phyloP scores from a whole-genome alignment of 164 flowering plant genomes.

The Paratinospora sagittata region DNA sequence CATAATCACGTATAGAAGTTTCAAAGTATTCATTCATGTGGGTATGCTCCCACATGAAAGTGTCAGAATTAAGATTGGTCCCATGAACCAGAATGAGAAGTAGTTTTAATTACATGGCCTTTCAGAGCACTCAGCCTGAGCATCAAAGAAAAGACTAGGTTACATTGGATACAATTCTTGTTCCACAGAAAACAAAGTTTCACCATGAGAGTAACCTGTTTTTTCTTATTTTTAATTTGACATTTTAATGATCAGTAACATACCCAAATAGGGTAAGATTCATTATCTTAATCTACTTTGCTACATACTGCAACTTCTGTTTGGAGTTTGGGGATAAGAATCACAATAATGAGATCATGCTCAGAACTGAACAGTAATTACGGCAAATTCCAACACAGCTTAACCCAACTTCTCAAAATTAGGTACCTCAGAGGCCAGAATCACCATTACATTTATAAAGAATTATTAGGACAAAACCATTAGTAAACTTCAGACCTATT shows the following conservation, averaged over 20 bases:
- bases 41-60: not conserved
- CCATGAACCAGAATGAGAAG: not conserved
- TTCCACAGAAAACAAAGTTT: not conserved
- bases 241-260: not conserved
- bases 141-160: not conserved
- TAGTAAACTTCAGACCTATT: not conserved
- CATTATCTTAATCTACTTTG: not conserved
- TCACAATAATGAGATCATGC: not conserved
- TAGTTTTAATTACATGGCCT: not conserved
- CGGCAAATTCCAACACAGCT: not conserved
- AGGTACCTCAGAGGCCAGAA: not conserved
- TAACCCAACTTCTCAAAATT: not conserved
- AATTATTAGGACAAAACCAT: not conserved
- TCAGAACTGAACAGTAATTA: not conserved
- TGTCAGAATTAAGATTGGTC: not conserved
- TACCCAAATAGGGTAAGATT: not conserved
- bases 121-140: not conserved
- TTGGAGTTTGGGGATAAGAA: not conserved
- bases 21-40: not conserved
- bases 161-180: not conserved
- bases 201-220: not conserved
- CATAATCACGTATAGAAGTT: not conserved
- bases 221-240: not conserved
- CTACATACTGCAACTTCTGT: not conserved
- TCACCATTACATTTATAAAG: not conserved